phyloP scores from a whole-genome alignment of 73 alveolate species.

The Tetrahymena elliotti region DNA sequence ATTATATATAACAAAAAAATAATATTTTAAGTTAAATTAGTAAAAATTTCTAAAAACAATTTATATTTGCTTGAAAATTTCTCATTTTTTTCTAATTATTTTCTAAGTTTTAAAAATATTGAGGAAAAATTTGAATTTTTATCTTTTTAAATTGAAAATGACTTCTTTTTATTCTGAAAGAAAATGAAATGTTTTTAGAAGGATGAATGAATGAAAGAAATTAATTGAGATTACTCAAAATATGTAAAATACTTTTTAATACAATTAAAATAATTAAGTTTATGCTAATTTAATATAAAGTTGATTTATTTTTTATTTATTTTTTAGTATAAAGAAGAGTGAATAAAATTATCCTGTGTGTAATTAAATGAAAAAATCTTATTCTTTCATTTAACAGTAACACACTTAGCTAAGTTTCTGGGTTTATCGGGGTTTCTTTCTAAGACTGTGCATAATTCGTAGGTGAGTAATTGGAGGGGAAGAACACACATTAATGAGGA shows the following conservation, averaged over 20 bases:
- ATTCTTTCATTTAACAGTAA: slow-evolving; percentile 55
- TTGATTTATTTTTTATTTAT: not conserved
- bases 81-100: no score
- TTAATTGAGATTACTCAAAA: not conserved
- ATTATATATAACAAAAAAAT: no score
- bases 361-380: no score
- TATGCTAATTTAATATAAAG: not conserved
- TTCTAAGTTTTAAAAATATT: no score
- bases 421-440: slow-evolving; percentile 90
- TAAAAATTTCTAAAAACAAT: no score
- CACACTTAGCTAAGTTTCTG: slow-evolving; percentile 73
- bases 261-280: not conserved
- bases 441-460: slow-evolving; percentile 55
- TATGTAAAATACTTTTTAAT: not conserved
- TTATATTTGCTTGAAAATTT: no score
- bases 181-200: not conserved
- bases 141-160: no score
- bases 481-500: slow-evolving; percentile 76
- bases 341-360: not conserved
- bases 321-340: no score
- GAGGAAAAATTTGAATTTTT: no score
- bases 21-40: no score
- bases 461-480: slow-evolving; percentile 84
- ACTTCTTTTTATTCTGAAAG: no score
- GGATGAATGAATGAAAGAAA: not conserved